Conservation (phyloP, 1,284 basidiomycete genomes). For the Phenoliferia sp. region DNA sequence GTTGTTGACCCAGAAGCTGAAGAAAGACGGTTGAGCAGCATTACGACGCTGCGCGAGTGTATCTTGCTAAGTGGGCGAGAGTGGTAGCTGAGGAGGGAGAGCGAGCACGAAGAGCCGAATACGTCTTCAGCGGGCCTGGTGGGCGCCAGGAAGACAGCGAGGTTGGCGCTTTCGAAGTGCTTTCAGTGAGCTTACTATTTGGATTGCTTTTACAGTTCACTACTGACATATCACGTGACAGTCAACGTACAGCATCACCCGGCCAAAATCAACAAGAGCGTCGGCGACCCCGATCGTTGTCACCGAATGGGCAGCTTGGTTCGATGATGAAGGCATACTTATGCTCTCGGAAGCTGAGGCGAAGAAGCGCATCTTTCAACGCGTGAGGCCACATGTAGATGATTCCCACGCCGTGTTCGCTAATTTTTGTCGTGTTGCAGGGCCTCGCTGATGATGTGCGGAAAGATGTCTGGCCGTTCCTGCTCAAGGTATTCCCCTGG, state of each 20-base stretch:
- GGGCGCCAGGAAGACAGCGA: slow-evolving; percentile 58
- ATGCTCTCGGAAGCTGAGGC: slow-evolving; percentile 63
- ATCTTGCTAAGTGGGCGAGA: slow-evolving; percentile 92
- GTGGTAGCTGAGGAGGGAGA: slow-evolving; percentile 95
- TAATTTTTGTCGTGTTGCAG: slow-evolving; percentile 12
- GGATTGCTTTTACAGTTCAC: not conserved
- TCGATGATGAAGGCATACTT: slow-evolving; percentile 60
- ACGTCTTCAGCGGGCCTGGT: slow-evolving; percentile 34
- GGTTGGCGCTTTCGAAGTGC: slow-evolving; percentile 82
- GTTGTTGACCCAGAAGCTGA: slow-evolving; percentile 30
- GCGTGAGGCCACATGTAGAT: slow-evolving; percentile 40
- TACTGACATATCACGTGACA: not conserved
- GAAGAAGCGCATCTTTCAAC: slow-evolving; percentile 66
- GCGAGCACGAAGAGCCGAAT: slow-evolving; percentile 68
- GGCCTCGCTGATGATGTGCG: slow-evolving; percentile 59
- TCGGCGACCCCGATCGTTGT: slow-evolving; percentile 59
- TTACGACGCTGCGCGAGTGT: slow-evolving; percentile 92
- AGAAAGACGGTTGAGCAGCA: slow-evolving; percentile 7
- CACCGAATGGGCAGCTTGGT: slow-evolving; percentile 66
- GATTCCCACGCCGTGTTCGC: not conserved
- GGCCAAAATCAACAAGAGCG: slow-evolving; percentile 37
- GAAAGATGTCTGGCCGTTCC: slow-evolving; percentile 79
- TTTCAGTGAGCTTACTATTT: slow-evolving; percentile 43
- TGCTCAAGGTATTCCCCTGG: slow-evolving; percentile 82
- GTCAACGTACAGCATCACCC: slow-evolving; percentile 33